Percentiles rank a stretch among this genome's conserved stretches.
Evolutionary conservation across 2,329 filamentous ascomycete species (phyloP).

Genomic region (Mycosphaerella sp.): DNA sequence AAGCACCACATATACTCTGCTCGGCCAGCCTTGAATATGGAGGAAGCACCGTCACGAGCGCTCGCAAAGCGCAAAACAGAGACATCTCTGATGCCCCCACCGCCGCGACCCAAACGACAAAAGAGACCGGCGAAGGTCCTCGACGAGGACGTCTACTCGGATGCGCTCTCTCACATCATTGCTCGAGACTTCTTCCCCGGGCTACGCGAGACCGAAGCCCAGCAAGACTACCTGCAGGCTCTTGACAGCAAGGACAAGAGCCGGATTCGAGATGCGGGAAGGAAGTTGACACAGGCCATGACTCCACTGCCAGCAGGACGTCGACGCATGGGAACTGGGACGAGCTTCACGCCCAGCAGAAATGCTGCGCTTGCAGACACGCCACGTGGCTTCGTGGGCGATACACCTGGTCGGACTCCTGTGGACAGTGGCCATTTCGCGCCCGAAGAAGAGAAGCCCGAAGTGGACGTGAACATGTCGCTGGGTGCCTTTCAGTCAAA

Average conservation of each 20-base stretch:
- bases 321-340: conserved; percentile 36
- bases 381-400: conserved; percentile 53
- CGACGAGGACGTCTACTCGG: conserved; percentile 89
- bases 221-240: conserved; percentile 88
- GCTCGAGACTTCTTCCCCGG: conserved; percentile 96
- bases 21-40: conserved; percentile 9
- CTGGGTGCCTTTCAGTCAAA: conserved; percentile 81
- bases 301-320: conserved; percentile 58
- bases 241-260: conserved; percentile 74
- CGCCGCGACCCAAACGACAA: conserved; percentile 77
- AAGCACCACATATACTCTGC: neutral
- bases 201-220: conserved; percentile 73
- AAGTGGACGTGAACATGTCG: conserved; percentile 69
- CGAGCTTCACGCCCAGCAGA: conserved; percentile 31
- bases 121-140: conserved; percentile 83
- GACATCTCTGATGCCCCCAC: conserved; percentile 76
- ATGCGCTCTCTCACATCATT: conserved; percentile 87
- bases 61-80: conserved; percentile 62
- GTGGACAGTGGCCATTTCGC: conserved; percentile 30
- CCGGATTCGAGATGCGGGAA: conserved; percentile 80
- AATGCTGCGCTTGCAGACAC: conserved; percentile 42
- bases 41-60: conserved; percentile 44
- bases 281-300: conserved; percentile 62
- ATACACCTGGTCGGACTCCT: conserved; percentile 60
- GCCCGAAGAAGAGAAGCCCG: conserved; percentile 39